These are phyloP conservation scores for Neofusicoccum laricinum DNA, from an alignment of 2,329 filamentous ascomycete species.

Conservation along the genomic window DNA sequence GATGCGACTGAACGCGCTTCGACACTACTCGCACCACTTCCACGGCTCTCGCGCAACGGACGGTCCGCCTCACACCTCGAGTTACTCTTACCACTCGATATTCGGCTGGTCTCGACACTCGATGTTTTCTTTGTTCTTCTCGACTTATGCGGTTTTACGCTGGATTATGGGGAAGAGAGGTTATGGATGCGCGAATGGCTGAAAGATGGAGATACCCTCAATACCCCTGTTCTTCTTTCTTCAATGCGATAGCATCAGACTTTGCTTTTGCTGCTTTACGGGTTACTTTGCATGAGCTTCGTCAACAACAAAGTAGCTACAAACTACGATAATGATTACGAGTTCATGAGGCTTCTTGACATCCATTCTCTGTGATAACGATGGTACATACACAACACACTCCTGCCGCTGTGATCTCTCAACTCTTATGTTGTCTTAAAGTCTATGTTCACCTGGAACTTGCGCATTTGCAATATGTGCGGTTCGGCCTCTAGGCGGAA, in stretches of 20 bases:
- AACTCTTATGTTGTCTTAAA: no score
- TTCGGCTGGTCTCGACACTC: background rate
- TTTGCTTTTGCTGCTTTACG: background rate
- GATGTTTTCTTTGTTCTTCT: background rate
- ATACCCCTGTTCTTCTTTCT: constrained; percentile 11
- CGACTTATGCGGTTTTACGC: background rate
- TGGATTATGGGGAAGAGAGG: background rate
- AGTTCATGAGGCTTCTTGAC: background rate
- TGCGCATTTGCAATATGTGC: no score
- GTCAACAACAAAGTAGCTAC: background rate
- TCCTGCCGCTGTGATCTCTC: background rate
- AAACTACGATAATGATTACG: constrained; percentile 8
- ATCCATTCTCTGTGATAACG: background rate
- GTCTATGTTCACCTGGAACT: no score
- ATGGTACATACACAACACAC: background rate
- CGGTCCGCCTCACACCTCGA: constrained; percentile 8
- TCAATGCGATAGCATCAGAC: constrained; percentile 3
- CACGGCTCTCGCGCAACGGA: background rate
- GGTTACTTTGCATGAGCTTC: background rate
- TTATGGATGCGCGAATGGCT: background rate
- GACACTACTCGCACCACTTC: background rate
- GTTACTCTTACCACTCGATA: background rate
- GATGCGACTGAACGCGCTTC: no score
- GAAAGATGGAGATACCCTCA: constrained; percentile 14
- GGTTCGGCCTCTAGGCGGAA: no score